Percentiles rank a stretch among this genome's conserved stretches.
phyloP scores from a whole-genome alignment of 1,284 basidiomycete genomes.

The Vanrija sp. region DNA sequence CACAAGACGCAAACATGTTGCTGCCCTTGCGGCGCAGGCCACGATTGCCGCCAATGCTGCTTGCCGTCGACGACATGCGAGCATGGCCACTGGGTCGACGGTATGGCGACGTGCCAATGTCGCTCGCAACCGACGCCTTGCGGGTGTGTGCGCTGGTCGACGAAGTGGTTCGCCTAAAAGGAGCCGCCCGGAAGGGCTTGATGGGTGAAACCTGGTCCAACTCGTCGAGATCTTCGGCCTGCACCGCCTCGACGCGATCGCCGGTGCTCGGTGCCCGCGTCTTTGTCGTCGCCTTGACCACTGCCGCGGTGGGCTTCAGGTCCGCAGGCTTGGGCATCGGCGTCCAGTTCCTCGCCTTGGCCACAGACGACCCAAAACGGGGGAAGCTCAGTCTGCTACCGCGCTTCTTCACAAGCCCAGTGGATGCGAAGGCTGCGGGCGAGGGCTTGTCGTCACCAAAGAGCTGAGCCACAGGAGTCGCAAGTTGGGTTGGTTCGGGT shows the following conservation, averaged over 20 bases:
- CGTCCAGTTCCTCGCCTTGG: conserved; percentile 10
- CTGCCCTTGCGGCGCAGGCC: conserved; percentile 47
- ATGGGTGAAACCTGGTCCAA: conserved; percentile 12
- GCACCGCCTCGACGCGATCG: not conserved
- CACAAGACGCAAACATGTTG: conserved; percentile 40
- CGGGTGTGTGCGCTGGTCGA: conserved; percentile 8
- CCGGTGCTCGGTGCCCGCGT: not conserved
- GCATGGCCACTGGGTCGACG: conserved; percentile 5
- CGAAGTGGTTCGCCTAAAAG: conserved; percentile 4
- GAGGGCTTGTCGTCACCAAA: conserved; percentile 44
- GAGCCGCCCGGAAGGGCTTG: conserved; percentile 4
- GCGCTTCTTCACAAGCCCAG: conserved; percentile 46
- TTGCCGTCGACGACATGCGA: conserved; percentile 13
- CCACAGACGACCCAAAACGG: conserved; percentile 14
- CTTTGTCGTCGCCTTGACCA: not conserved
- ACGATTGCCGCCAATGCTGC: conserved; percentile 24
- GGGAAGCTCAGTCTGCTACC: conserved; percentile 32
- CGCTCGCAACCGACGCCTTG: conserved; percentile 13
- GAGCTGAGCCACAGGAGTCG: conserved; percentile 31
- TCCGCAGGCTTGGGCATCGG: not conserved
- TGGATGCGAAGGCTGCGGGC: conserved; percentile 46
- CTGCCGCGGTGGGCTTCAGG: not conserved
- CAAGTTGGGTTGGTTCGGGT: conserved; percentile 7
- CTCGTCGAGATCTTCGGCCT: conserved; percentile 11
- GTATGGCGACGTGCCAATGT: conserved; percentile 11